These are phyloP conservation scores for Cladochytrium replicatum DNA, from an alignment of 192 early-diverging fungal genomes.

Conservation along the genomic window DNA sequence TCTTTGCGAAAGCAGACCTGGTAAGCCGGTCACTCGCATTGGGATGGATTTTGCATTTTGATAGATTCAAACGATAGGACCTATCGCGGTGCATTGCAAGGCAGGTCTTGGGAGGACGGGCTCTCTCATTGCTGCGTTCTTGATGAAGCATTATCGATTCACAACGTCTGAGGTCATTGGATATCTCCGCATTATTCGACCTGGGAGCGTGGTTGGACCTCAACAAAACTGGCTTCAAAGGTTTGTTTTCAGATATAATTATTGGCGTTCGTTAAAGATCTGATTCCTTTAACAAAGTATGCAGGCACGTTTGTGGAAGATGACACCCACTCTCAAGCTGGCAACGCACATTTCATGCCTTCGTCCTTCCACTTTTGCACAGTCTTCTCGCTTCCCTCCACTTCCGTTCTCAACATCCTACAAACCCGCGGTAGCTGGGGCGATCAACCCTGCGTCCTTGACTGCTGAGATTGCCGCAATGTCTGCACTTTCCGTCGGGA, in stretches of 20 bases:
- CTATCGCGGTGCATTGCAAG: constrained; percentile 54
- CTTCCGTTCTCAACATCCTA: too few species aligned
- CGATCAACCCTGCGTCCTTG: too few species aligned
- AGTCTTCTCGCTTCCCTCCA: too few species aligned
- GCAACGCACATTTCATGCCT: too few species aligned
- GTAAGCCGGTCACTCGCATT: constrained; percentile 11
- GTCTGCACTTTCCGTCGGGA: too few species aligned
- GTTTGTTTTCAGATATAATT: constrained; percentile 5
- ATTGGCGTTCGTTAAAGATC: not conserved
- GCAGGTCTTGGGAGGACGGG: constrained; percentile 52
- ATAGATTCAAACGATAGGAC: constrained; percentile 23
- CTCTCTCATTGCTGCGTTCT: constrained; percentile 42
- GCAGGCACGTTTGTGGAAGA: not conserved
- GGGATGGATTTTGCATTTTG: not conserved
- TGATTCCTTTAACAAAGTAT: constrained; percentile 1
- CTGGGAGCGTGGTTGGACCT: constrained; percentile 61
- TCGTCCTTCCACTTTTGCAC: too few species aligned
- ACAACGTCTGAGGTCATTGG: constrained; percentile 56
- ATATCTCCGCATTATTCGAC: constrained; percentile 52
- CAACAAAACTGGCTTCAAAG: constrained; percentile 63
- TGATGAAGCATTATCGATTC: constrained; percentile 64
- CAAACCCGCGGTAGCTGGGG: too few species aligned
- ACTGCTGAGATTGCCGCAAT: too few species aligned
- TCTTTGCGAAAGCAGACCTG: constrained; percentile 42
- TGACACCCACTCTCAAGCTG: not conserved